Percentiles rank a stretch among this genome's conserved stretches.
phyloP scores from a whole-genome alignment of 2,329 filamentous ascomycete species.

The Fusarium sp. region DNA sequence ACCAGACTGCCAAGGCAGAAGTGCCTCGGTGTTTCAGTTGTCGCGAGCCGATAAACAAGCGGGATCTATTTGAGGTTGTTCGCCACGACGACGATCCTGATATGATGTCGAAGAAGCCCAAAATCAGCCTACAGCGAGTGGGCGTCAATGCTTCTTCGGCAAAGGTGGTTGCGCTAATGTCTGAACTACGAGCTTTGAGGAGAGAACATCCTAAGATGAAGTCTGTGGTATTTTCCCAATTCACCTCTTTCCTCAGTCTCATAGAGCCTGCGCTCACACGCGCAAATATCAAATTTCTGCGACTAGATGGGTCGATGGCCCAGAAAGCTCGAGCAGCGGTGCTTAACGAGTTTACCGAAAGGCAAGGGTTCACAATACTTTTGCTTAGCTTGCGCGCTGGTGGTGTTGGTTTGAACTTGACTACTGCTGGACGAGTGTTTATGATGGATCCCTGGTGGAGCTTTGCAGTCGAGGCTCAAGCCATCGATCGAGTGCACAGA shows the following conservation, averaged over 20 bases:
- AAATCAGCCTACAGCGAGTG: slow-evolving; percentile 71
- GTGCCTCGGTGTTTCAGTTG: slow-evolving; percentile 91
- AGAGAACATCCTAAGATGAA: slow-evolving; percentile 77
- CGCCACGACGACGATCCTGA: slow-evolving; percentile 75
- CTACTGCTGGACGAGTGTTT: slow-evolving; percentile 87
- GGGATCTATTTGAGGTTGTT: slow-evolving; percentile 93
- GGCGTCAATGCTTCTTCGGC: slow-evolving; percentile 80
- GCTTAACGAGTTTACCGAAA: slow-evolving; percentile 75
- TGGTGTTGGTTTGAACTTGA: slow-evolving; percentile 93
- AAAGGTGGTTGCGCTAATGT: slow-evolving; percentile 85
- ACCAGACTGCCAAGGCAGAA: slow-evolving; percentile 82
- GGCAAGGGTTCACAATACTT: slow-evolving; percentile 75
- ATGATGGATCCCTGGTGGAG: slow-evolving; percentile 99
- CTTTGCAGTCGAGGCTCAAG: slow-evolving; percentile 95
- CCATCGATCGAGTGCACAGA: slow-evolving; percentile 95
- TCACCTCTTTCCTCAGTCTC: slow-evolving; percentile 93
- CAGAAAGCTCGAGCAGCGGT: slow-evolving; percentile 87
- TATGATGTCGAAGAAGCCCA: slow-evolving; percentile 58
- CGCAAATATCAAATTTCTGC: slow-evolving; percentile 81
- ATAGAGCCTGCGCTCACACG: slow-evolving; percentile 83
- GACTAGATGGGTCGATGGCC: slow-evolving; percentile 89
- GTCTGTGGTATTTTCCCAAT: slow-evolving; percentile 95
- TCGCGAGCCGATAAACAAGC: slow-evolving; percentile 81
- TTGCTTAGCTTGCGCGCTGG: slow-evolving; percentile 89
- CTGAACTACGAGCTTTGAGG: slow-evolving; percentile 77